Conservation (phyloP, 1,139 yeast species). For the Lodderomyces parapsilosis region DNA sequence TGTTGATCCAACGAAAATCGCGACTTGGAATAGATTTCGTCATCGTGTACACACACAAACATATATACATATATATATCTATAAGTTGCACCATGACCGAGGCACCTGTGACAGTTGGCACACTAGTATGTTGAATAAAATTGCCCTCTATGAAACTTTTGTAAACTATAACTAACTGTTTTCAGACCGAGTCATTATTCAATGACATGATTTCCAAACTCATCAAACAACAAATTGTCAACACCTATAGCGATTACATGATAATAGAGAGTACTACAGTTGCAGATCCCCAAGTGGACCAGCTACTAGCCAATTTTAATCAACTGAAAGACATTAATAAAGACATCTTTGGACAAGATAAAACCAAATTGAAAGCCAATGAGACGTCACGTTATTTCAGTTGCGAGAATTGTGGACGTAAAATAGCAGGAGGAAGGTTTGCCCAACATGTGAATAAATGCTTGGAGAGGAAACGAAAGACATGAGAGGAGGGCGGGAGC, state of each 20-base stretch:
- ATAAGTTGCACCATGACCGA: no score
- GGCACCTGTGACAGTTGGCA: background rate
- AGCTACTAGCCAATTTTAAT: conserved; percentile 9
- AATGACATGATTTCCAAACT: conserved; percentile 37
- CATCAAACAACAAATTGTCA: conserved; percentile 34
- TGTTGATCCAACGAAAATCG: background rate
- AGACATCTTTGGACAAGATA: conserved; percentile 46
- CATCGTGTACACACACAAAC: background rate
- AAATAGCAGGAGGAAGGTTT: conserved; percentile 86
- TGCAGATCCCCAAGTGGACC: conserved; percentile 8
- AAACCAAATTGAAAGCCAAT: conserved; percentile 34
- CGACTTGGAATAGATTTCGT: background rate
- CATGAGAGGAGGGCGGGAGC: background rate
- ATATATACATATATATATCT: no score
- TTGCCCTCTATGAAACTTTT: background rate
- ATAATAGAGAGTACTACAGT: conserved; percentile 23
- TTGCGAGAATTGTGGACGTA: conserved; percentile 80
- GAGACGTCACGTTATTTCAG: conserved; percentile 58
- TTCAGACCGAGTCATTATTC: conserved; percentile 29
- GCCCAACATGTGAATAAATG: conserved; percentile 94
- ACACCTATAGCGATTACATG: conserved; percentile 25
- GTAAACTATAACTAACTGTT: background rate
- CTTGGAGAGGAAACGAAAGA: conserved; percentile 43
- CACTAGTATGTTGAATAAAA: conserved; percentile 7
- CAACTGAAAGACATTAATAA: conserved; percentile 17